Base-by-base conservation (phyloP, 1,284 basidiomycete species). In the Apiotrichum laibachii region DNA sequence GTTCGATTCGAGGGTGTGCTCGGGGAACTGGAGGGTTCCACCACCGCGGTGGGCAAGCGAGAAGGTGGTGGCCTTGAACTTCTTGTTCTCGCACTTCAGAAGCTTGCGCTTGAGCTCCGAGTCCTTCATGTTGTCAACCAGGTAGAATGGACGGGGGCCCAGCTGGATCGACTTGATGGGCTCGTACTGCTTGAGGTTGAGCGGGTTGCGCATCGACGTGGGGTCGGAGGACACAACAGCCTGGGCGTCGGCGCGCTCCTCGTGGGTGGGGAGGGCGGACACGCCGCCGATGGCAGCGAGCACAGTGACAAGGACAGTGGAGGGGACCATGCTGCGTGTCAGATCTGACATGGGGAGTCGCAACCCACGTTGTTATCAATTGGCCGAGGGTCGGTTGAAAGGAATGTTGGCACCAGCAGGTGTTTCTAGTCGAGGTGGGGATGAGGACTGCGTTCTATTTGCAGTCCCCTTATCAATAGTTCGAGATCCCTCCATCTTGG, bases 91-190 rank as follows among this genome's bases (percentile, higher is more conserved):
- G 55, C 61, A 66, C 19, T 50, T 39, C 8, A 35, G 15, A 15
- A 66, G 59, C 61, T 66, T 61, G 26, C n/a, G 35, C 59, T 66
- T 66, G 40, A 66, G 61, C 35, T 43, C 43, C 9, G 52, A 55
- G 16, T 59, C 55, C 39, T 47, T 44, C 52, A 66, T 61, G 61
- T 66, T 58, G 40, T 63, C 37, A 11, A 66, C 59, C 11, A 66
- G 55, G 55, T 66, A 66, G 57, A 57, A 66, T 5, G 64, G 64
- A 9, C 64, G 64, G 2, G 60, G 61, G 35, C 64, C 64, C 47
- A 60, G 55, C 45, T 46, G 47, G 35, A 65, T 59, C n/a, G 61
- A n/a, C 44, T 52, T 61, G 59, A 59, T 57, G 45, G 35, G 45
- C 34, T 9, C 5, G 49, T 50, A 50, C 49, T 50, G 49, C 49